Percentiles rank a stretch among this genome's conserved stretches.
These are phyloP conservation scores for Albifimbria verrucaria DNA, from an alignment of 2,329 filamentous ascomycete genomes.

Conservation along the genomic window DNA sequence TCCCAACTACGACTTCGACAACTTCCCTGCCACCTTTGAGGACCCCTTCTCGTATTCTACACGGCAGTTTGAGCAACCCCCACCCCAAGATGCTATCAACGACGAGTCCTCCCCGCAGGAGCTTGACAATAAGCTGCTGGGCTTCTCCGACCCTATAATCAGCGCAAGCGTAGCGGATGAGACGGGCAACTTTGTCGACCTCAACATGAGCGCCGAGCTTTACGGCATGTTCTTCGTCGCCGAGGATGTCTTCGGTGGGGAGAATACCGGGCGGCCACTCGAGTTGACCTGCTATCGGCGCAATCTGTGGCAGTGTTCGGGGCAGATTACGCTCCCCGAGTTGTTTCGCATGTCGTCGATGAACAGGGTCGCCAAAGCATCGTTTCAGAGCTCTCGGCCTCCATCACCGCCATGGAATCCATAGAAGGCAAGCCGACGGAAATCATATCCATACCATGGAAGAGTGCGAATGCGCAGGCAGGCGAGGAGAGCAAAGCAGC, in stretches of 20 bases:
- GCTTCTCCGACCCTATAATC: slow-evolving; percentile 64
- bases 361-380: slow-evolving; percentile 78
- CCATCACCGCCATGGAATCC: slow-evolving; percentile 83
- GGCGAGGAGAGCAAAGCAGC: slow-evolving; percentile 48
- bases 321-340: slow-evolving; percentile 77
- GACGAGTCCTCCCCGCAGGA: slow-evolving; percentile 52
- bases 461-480: slow-evolving; percentile 62
- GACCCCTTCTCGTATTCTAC: slow-evolving; percentile 61
- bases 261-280: slow-evolving; percentile 55
- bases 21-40: slow-evolving; percentile 60
- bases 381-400: slow-evolving; percentile 73
- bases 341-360: slow-evolving; percentile 63
- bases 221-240: slow-evolving; percentile 89
- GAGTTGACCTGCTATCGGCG: slow-evolving; percentile 94
- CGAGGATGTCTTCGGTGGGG: slow-evolving; percentile 71
- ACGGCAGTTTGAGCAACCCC: slow-evolving; percentile 42
- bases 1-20: slow-evolving; percentile 58
- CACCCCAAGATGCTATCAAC: slow-evolving; percentile 39
- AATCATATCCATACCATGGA: slow-evolving; percentile 96
- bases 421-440: slow-evolving; percentile 90
- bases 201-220: slow-evolving; percentile 69
- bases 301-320: slow-evolving; percentile 93
- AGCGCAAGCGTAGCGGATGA: slow-evolving; percentile 64
- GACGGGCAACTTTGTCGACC: slow-evolving; percentile 57
- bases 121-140: slow-evolving; percentile 68